phyloP scores from a whole-genome alignment of 2,329 filamentous ascomycete genomes.

The Dichotomopilus funicola region DNA sequence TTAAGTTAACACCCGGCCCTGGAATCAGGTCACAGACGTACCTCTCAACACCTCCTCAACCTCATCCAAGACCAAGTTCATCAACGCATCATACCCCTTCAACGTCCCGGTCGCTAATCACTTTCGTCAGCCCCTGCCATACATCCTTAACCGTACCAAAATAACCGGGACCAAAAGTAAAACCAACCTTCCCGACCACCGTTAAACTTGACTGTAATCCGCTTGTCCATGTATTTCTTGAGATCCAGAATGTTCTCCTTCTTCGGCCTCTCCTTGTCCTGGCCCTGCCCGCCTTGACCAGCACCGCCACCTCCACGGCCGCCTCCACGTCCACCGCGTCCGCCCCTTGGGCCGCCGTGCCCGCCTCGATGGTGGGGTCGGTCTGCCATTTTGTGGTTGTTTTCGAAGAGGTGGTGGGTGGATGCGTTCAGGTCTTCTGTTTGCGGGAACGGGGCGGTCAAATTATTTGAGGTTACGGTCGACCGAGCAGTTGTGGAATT shows the following conservation, averaged over 20 bases:
- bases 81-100: constrained; percentile 94
- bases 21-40: constrained; percentile 33
- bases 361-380: constrained; percentile 36
- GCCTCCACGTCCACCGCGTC: constrained; percentile 35
- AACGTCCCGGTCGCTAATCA: constrained; percentile 71
- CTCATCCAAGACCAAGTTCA: constrained; percentile 95
- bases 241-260: constrained; percentile 98
- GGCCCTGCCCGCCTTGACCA: constrained; percentile 36
- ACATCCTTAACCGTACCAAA: not conserved
- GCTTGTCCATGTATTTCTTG: constrained; percentile 94
- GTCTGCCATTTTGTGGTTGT: constrained; percentile 40
- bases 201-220: constrained; percentile 92
- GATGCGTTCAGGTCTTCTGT: not conserved
- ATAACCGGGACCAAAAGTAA: not conserved
- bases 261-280: constrained; percentile 69
- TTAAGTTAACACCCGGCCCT: too few species aligned
- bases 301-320: constrained; percentile 25
- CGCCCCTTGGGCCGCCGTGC: constrained; percentile 11
- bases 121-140: not conserved
- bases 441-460: not conserved
- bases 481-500: too few species aligned
- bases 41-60: constrained; percentile 86
- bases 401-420: not conserved
- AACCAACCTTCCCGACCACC: constrained; percentile 78
- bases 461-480: not conserved